Conservation (phyloP, 257 asterid genomes). For the Mitragyna speciosa region DNA sequence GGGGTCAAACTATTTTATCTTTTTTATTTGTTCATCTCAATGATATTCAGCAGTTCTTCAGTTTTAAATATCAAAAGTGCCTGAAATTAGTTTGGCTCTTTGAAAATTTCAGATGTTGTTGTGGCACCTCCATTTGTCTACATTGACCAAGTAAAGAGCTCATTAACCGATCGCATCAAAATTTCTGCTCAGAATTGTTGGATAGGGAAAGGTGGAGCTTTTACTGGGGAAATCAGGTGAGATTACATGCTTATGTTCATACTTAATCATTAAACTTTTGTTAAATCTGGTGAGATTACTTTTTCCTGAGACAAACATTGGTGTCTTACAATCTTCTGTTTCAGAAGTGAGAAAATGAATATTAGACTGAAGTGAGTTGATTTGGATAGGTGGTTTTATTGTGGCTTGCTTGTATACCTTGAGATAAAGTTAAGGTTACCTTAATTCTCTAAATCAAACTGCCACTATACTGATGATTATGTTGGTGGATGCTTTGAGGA, state of each 20-base stretch:
- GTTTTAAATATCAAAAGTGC: not conserved
- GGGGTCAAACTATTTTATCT: not conserved
- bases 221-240: conserved; percentile 98
- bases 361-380: too few species aligned
- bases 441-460: not conserved
- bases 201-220: conserved; percentile 99
- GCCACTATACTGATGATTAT: not conserved
- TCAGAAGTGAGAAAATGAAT: not conserved
- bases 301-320: not conserved
- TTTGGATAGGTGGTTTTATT: not conserved
- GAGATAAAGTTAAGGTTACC: not conserved
- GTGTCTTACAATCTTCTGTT: not conserved
- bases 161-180: conserved; percentile 66
- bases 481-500: not conserved
- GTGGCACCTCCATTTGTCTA: conserved; percentile 96
- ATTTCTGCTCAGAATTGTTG: conserved; percentile 94
- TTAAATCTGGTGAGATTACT: not conserved
- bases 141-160: conserved; percentile 88
- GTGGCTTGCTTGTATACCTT: not conserved
- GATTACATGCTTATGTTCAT: not conserved
- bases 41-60: not conserved
- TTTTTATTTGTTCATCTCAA: not conserved
- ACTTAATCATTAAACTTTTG: not conserved
- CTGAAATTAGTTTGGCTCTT: conserved; percentile 16
- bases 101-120: conserved; percentile 70